Base-by-base conservation (phyloP, 306 rosid species). In the Dryas alaskensis region DNA sequence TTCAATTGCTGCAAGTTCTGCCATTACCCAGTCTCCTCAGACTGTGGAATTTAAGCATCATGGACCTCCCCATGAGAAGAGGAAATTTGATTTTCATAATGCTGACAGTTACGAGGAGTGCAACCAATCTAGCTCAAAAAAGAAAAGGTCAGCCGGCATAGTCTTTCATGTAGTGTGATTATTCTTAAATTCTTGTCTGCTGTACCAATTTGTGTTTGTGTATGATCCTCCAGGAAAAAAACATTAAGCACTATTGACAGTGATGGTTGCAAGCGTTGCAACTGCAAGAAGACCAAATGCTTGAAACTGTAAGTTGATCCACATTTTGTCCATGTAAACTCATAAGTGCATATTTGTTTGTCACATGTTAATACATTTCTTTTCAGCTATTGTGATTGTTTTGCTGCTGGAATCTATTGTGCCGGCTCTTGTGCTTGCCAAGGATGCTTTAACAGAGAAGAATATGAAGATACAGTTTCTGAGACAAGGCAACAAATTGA, bases 381-480 rank as follows among this genome's bases (percentile, higher is more conserved):
- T 69, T 49, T 68, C 86, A 92, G 93, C 78, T 92, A 92, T 49
- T 92, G 97, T 64, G 89, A 89, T 17, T 92, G 97, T 76, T 92
- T 92, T 86, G 71, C 87, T 31, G 79, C 85, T 19, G 92, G 93
- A 61, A 4, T 25, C 54, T 86, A 77, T 71, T 92, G 97, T 75
- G 31, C 49, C 7, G 86, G 78, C 11, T 2, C 70, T 61, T 89
- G 97, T 85, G 61, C 86, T 77, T 92, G 96, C 80, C 80, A 82
- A 79, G 86, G 81, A 60, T 92, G 97, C 86, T 77, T 69, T 55
- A 92, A 92, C 81, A 86, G 60, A 81, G 76, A 66, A 4, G 84
- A 88, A 59, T 31, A 82, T 74, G 79, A 67, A 73, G 86, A 76
- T 7, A 83, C 19, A 8, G 85, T 89, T 85, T 14, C 22, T 47